phyloP scores from a whole-genome alignment of 768 basidiomycete genomes.

The Termitomyces heimii region DNA sequence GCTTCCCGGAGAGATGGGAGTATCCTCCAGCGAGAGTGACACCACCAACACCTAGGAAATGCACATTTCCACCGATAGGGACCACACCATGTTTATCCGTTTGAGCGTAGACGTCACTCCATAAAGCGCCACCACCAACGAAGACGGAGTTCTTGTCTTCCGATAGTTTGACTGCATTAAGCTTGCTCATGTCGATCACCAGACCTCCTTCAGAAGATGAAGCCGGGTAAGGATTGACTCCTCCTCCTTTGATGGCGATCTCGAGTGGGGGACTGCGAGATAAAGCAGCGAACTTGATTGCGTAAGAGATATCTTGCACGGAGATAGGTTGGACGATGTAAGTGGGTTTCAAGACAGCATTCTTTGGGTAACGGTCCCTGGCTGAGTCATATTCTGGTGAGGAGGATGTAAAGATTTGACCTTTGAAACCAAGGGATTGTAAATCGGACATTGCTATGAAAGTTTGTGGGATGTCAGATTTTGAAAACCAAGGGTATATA shows the following conservation, averaged over 20 bases:
- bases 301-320: not conserved
- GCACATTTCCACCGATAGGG: slow-evolving; percentile 11
- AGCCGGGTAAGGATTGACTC: too few relatives aligned
- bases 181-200: slow-evolving; percentile 11
- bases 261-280: slow-evolving; percentile 7
- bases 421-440: too few relatives aligned
- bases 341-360: too few relatives aligned
- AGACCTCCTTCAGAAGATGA: slow-evolving; percentile 13
- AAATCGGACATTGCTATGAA: too few relatives aligned
- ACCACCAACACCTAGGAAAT: slow-evolving; percentile 13
- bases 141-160: slow-evolving; percentile 8
- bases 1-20: slow-evolving; percentile 1
- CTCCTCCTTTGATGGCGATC: slow-evolving; percentile 16
- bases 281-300: not conserved
- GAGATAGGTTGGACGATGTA: not conserved
- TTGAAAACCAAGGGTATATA: too few relatives aligned
- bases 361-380: too few relatives aligned
- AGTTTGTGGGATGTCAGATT: too few relatives aligned
- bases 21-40: slow-evolving; percentile 11
- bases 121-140: slow-evolving; percentile 11
- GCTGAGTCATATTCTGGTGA: too few relatives aligned
- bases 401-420: too few relatives aligned
- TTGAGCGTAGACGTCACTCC: slow-evolving; percentile 14
- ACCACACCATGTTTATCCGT: slow-evolving; percentile 4
- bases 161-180: slow-evolving; percentile 6